Evolutionary conservation across 345 rosid genomes (phyloP).

Genomic region (Abelmoschus esculentus): DNA sequence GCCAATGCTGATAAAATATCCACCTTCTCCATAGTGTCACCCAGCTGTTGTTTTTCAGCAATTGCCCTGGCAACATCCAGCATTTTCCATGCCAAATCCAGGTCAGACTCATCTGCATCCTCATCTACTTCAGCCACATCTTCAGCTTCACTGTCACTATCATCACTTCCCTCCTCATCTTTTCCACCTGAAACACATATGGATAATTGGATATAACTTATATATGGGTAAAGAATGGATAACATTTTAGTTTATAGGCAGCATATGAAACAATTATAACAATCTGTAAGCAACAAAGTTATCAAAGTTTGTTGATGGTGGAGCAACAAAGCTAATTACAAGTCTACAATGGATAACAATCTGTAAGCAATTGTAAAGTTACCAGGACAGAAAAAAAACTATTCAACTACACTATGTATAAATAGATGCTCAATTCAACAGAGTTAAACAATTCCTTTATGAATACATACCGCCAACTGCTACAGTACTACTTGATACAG

Average conservation of each 20-base stretch:
- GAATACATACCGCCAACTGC: conserved; percentile 15
- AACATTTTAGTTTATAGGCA: background rate
- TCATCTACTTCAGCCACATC: conserved; percentile 69
- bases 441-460: background rate
- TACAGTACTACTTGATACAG: conserved; percentile 39
- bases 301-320: background rate
- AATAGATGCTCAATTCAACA: background rate
- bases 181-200: conserved; percentile 26
- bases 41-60: conserved; percentile 54
- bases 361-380: background rate
- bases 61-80: conserved; percentile 91
- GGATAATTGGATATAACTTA: background rate
- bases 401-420: background rate
- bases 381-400: background rate
- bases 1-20: conserved; percentile 74
- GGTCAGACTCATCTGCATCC: conserved; percentile 64
- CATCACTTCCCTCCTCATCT: conserved; percentile 46
- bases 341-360: background rate
- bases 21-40: conserved; percentile 72
- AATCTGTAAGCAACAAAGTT: no score
- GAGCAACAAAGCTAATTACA: background rate
- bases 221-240: conserved; percentile 1
- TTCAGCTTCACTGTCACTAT: conserved; percentile 43
- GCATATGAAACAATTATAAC: background rate
- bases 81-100: conserved; percentile 97